These are phyloP conservation scores for Podospora pseudopauciseta DNA, from an alignment of 495 filamentous ascomycete species.

Conservation along the genomic window DNA sequence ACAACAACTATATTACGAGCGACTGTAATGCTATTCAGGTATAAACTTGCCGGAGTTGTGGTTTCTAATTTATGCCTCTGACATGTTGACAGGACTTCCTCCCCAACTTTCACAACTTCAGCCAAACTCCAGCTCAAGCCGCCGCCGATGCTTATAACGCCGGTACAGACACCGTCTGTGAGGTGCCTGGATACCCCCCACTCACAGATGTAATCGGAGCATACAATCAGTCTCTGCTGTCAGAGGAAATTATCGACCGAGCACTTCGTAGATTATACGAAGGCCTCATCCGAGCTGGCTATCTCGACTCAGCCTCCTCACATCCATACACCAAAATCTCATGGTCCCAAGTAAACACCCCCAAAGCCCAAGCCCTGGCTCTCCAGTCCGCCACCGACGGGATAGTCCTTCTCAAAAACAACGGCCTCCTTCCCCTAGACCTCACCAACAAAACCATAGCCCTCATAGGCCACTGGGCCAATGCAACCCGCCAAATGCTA, in stretches of 20 bases:
- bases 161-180: slow-evolving; percentile 39
- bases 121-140: slow-evolving; percentile 29
- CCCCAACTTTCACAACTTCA: slow-evolving; percentile 36
- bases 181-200: slow-evolving; percentile 23
- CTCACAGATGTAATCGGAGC: slow-evolving; percentile 32
- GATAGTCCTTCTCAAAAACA: slow-evolving; percentile 38
- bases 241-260: slow-evolving; percentile 35
- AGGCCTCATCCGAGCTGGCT: slow-evolving; percentile 36
- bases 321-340: slow-evolving; percentile 30
- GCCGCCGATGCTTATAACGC: slow-evolving; percentile 36
- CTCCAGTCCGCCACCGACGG: slow-evolving; percentile 30
- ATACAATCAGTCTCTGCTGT: slow-evolving; percentile 32
- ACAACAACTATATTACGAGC: slow-evolving; percentile 41
- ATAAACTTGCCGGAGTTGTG: not conserved
- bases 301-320: slow-evolving; percentile 31
- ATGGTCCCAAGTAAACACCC: slow-evolving; percentile 37
- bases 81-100: slow-evolving; percentile 16
- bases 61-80: not conserved
- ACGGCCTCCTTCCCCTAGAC: slow-evolving; percentile 30
- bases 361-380: slow-evolving; percentile 33
- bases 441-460: slow-evolving; percentile 29
- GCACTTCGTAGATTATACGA: slow-evolving; percentile 36
- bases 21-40: slow-evolving; percentile 37
- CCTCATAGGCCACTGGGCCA: slow-evolving; percentile 37
- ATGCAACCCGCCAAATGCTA: slow-evolving; percentile 31